Conservation (phyloP, 768 basidiomycete genomes). For the Tubosaeta sp. region DNA sequence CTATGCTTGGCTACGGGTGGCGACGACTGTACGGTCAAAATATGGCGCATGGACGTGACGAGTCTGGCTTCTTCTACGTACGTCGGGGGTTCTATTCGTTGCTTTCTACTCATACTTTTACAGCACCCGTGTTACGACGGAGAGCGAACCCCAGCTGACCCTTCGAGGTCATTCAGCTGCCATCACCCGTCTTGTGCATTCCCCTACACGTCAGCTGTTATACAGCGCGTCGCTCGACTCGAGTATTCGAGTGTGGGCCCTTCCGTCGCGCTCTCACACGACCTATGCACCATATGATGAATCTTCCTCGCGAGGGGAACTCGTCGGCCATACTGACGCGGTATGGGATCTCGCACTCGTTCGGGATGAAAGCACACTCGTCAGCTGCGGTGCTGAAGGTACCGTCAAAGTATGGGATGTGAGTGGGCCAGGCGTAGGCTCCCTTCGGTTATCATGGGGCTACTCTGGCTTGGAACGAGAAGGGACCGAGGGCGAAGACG, state of each 20-base stretch:
- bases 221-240: conserved; percentile 94
- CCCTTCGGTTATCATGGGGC: conserved; percentile 74
- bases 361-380: conserved; percentile 76
- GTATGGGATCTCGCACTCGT: conserved; percentile 94
- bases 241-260: conserved; percentile 86
- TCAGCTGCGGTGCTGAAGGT: conserved; percentile 90
- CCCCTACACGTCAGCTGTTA: conserved; percentile 69
- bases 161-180: conserved; percentile 90
- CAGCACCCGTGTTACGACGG: conserved; percentile 70
- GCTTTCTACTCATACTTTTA: conserved; percentile 5
- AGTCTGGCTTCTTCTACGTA: conserved; percentile 74
- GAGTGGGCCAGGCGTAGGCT: conserved; percentile 54
- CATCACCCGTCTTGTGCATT: conserved; percentile 81
- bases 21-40: conserved; percentile 93
- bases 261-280: conserved; percentile 72
- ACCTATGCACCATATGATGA: conserved; percentile 92
- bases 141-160: conserved; percentile 90
- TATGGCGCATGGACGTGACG: conserved; percentile 86
- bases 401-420: conserved; percentile 93
- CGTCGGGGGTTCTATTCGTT: conserved; percentile 31
- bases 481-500: conserved; percentile 36
- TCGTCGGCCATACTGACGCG: conserved; percentile 92
- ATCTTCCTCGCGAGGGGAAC: conserved; percentile 66
- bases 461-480: conserved; percentile 61
- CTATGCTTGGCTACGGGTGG: conserved; percentile 88